Evolutionary conservation across 1,284 basidiomycete species (phyloP).

Genomic region (Neonothopanus nambi): DNA sequence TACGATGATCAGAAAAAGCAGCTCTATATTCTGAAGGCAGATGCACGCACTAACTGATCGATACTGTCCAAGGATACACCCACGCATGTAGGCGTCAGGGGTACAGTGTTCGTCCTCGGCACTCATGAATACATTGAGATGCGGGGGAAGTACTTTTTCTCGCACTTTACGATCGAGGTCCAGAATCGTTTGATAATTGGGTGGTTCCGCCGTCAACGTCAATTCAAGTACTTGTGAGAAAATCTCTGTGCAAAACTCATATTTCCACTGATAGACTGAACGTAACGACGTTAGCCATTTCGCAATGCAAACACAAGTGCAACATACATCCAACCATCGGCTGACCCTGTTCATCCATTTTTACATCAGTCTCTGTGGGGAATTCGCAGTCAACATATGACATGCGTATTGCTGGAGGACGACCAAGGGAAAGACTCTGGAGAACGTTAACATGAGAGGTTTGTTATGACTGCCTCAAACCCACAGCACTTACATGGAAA

Average conservation of each 20-base stretch:
- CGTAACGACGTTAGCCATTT: neutral
- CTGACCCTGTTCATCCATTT: conserved; percentile 48
- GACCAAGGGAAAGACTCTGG: conserved; percentile 52
- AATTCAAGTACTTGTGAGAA: conserved; percentile 48
- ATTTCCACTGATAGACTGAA: conserved; percentile 47
- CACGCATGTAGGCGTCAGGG: conserved; percentile 48
- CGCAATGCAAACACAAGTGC: neutral
- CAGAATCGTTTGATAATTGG: conserved; percentile 53
- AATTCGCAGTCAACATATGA: conserved; percentile 62
- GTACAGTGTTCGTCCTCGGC: conserved; percentile 48
- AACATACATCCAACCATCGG: conserved; percentile 47
- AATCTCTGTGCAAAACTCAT: conserved; percentile 49
- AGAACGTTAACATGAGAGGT: conserved; percentile 11
- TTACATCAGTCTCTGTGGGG: conserved; percentile 48
- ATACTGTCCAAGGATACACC: conserved; percentile 51
- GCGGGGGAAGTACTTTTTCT: conserved; percentile 50
- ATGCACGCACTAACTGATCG: conserved; percentile 44
- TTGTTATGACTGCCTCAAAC: neutral
- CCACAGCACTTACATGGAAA: conserved; percentile 42
- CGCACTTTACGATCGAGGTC: conserved; percentile 60
- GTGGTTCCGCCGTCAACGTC: conserved; percentile 50
- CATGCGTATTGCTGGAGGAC: conserved; percentile 54
- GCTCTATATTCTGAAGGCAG: neutral
- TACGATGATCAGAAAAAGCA: neutral
- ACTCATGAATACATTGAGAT: conserved; percentile 50